Percentiles rank a stretch among this genome's conserved stretches.
These are phyloP conservation scores for Silene latifolia DNA, from an alignment of 148 eudicot species.

Conservation along the genomic window DNA sequence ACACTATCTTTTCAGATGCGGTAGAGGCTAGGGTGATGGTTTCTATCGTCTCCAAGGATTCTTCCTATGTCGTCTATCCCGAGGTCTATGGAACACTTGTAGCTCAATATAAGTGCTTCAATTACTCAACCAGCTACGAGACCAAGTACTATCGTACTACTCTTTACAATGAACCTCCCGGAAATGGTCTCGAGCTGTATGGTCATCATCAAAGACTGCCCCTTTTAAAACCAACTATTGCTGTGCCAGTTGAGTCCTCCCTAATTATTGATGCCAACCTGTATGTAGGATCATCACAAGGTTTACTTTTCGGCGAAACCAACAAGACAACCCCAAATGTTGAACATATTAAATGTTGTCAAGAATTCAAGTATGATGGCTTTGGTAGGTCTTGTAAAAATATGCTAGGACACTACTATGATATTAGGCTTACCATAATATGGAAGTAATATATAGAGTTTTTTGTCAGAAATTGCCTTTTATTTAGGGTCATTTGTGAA, in stretches of 20 bases:
- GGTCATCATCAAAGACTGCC: too few species aligned
- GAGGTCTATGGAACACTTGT: neutral
- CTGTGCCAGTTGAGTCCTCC: too few species aligned
- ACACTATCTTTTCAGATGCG: too few species aligned
- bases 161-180: neutral
- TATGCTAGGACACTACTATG: neutral
- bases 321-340: neutral
- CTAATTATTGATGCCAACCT: too few species aligned
- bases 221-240: too few species aligned
- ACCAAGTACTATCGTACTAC: neutral
- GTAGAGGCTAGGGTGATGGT: too few species aligned
- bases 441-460: neutral
- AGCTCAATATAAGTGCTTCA: neutral
- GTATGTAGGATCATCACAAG: too few species aligned
- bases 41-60: too few species aligned
- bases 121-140: neutral
- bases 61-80: too few species aligned
- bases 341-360: neutral
- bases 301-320: neutral
- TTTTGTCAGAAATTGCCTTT: too few species aligned
- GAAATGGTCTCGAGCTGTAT: too few species aligned
- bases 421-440: neutral
- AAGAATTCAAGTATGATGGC: neutral
- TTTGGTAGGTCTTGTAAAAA: neutral
- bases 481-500: too few species aligned